Evolutionary conservation across 2,329 filamentous ascomycete genomes (phyloP), one percentile per base, ranked within the genome.

Genomic region (Fusarium setosum): DNA sequence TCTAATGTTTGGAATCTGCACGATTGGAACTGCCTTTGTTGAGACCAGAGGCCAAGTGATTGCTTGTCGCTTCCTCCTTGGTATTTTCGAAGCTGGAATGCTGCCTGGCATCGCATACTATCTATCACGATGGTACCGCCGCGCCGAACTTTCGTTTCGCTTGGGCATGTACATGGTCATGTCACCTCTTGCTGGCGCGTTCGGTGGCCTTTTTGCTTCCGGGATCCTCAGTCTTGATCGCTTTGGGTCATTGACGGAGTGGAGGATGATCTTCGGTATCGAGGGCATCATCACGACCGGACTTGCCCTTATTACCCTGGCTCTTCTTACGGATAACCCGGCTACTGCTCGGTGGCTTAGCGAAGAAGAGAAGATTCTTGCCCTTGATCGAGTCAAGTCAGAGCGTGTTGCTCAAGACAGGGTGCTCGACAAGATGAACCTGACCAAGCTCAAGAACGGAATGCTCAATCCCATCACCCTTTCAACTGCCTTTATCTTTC

Each of bases 261-360:
- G 89, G 89, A 80, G 88, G 10, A 90, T 90, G 88, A 90, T 91
- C 56, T 91, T 91, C 58, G 83, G 83, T 8, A 86, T 91, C 24
- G 89, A 91, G 73, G 89, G 89, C 20, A 86, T 91, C 69, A 84
- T 91, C 67, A 79, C 77, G 3, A 64, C 73, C 61, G 78, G 80
- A 3, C 74, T 91, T 0, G 79, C 82, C 0, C 21, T 91, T 5
- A 79, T 91, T 24, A 75, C 81, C 6, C 90, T 90, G 72, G 61
- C 88, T 62, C 88, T 87, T 0, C 75, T 91, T 12, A 90, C 89
- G 2, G 89, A 91, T 73, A 83, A 88, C 0, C 89, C 89, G 0
- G 86, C 82, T 45, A 88, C 87, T 0, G 89, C 89, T 0, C 77
- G 80, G 20, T 91, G 88, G 88, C 82, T 91, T 4, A 82, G 80